These are phyloP conservation scores for Gynochthodes officinalis DNA, from an alignment of 257 asterid species.

Conservation along the genomic window DNA sequence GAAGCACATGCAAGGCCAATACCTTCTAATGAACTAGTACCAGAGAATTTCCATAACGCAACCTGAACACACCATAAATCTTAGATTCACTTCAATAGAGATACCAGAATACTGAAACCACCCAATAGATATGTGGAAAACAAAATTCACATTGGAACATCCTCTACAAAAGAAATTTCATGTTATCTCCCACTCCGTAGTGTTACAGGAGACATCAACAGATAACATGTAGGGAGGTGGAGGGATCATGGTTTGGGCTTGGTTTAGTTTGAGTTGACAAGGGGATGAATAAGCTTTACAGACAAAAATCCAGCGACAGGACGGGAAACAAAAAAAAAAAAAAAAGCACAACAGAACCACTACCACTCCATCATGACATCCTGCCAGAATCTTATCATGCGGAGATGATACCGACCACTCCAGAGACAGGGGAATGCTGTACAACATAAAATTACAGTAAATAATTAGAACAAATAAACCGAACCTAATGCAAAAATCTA, in stretches of 20 bases:
- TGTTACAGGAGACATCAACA: not conserved
- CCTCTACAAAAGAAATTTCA: not conserved
- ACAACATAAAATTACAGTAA: slow-evolving; percentile 18
- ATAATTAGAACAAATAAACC: not conserved
- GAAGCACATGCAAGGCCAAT: slow-evolving; percentile 23
- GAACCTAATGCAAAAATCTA: not conserved
- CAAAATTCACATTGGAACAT: not conserved
- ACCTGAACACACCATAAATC: slow-evolving; percentile 42
- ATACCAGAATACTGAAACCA: not conserved
- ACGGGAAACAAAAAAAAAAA: slow-evolving; percentile 17
- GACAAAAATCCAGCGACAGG: not conserved
- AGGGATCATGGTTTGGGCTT: not conserved
- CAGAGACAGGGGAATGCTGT: slow-evolving; percentile 72
- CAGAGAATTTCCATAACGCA: slow-evolving; percentile 83
- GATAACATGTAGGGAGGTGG: not conserved
- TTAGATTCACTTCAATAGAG: not conserved
- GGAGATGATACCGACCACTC: slow-evolving; percentile 84
- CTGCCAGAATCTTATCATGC: slow-evolving; percentile 77
- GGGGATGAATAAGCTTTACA: not conserved
- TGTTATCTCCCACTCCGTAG: not conserved
- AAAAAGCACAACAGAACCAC: slow-evolving; percentile 15
- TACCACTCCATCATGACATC: slow-evolving; percentile 99
- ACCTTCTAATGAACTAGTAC: slow-evolving; percentile 64
- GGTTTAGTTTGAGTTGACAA: not conserved
- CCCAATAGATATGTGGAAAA: not conserved